phyloP scores from a whole-genome alignment of 441 rosid genomes.

The Erodium moschatum region DNA sequence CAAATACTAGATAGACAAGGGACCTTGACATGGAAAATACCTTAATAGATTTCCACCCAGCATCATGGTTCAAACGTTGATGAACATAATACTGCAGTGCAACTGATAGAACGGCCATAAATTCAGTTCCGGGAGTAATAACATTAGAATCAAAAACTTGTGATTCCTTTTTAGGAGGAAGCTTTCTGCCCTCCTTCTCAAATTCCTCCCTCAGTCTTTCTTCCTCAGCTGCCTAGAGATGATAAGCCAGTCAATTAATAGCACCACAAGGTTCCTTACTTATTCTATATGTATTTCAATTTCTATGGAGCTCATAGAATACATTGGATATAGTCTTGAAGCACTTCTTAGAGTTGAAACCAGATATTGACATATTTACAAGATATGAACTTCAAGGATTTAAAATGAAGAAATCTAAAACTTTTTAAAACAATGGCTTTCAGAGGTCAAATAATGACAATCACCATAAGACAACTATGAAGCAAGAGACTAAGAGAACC shows the following conservation, averaged over 20 bases:
- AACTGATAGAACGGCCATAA: slow-evolving; percentile 72
- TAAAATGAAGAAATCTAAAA: too few species aligned
- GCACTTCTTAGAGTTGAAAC: too few species aligned
- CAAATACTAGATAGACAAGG: neutral
- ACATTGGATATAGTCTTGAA: too few species aligned
- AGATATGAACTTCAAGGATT: too few species aligned
- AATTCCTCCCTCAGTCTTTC: slow-evolving; percentile 65
- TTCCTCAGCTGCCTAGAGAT: slow-evolving; percentile 73
- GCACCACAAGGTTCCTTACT: neutral
- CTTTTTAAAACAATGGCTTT: too few species aligned
- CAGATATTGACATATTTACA: too few species aligned
- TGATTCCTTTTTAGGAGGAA: slow-evolving; percentile 64
- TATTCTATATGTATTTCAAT: neutral
- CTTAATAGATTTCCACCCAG: slow-evolving; percentile 84
- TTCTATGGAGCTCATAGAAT: too few species aligned
- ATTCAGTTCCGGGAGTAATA: slow-evolving; percentile 83
- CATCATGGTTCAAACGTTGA: slow-evolving; percentile 68
- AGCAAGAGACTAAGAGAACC: too few species aligned
- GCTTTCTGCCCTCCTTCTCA: slow-evolving; percentile 69
- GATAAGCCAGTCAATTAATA: slow-evolving; percentile 16
- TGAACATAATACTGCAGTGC: slow-evolving; percentile 84
- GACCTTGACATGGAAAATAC: slow-evolving; percentile 25
- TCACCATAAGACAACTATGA: too few species aligned
- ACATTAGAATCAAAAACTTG: slow-evolving; percentile 73
- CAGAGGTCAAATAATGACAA: too few species aligned